These are phyloP conservation scores for Pseudofabraea citricarpa DNA, from an alignment of 2,329 filamentous ascomycete genomes.

Conservation along the genomic window DNA sequence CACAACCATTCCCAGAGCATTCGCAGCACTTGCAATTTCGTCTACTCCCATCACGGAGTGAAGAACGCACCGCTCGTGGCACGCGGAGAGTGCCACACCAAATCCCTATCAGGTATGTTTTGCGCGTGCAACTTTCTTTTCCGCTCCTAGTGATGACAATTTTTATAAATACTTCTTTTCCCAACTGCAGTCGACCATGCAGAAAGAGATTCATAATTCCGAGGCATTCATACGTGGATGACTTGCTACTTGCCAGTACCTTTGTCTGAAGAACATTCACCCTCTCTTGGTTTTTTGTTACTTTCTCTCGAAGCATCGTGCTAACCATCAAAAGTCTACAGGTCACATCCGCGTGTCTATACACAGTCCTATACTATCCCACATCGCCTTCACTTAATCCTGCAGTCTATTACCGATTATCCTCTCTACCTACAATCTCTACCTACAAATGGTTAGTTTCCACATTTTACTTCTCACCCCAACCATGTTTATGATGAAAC, in stretches of 20 bases:
- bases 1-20: too few relatives aligned
- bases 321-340: conserved; percentile 17
- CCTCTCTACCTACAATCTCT: too few relatives aligned
- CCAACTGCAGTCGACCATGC: conserved; percentile 83
- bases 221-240: conserved; percentile 52
- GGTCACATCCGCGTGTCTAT: conserved; percentile 1
- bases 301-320: conserved; percentile 6
- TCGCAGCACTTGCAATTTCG: too few relatives aligned
- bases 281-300: conserved; percentile 15
- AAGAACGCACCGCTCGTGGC: neutral
- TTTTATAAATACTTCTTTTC: conserved; percentile 74
- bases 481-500: conserved; percentile 75
- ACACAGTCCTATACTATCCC: neutral
- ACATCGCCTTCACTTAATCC: too few relatives aligned
- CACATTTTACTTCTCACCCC: too few relatives aligned
- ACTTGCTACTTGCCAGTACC: conserved; percentile 92
- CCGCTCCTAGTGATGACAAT: conserved; percentile 63
- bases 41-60: too few relatives aligned
- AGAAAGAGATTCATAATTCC: conserved; percentile 59
- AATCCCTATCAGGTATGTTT: neutral
- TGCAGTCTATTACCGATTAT: too few relatives aligned
- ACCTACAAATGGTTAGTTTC: too few relatives aligned
- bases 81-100: conserved; percentile 1
- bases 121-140: neutral
- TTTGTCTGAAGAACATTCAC: conserved; percentile 58